These are phyloP conservation scores for Hymenoscyphus infarciens DNA, from an alignment of 2,329 filamentous ascomycete species.

Conservation along the genomic window DNA sequence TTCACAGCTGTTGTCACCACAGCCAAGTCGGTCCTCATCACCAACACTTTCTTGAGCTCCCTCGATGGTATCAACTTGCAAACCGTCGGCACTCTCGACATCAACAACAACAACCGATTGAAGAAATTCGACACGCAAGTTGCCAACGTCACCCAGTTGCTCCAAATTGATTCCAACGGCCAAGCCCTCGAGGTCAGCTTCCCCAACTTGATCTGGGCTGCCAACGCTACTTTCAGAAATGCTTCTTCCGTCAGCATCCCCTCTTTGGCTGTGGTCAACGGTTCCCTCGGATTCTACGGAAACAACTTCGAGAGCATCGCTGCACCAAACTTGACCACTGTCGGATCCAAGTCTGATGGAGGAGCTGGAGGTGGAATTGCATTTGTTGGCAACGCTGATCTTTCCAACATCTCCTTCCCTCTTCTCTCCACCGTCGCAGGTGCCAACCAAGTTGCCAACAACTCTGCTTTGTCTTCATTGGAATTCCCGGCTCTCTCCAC, in stretches of 20 bases:
- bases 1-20: conserved; percentile 61
- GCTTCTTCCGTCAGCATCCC: conserved; percentile 71
- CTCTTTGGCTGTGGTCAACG: conserved; percentile 67
- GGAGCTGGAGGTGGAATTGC: conserved; percentile 50
- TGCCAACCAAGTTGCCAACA: conserved; percentile 85
- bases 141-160: conserved; percentile 64
- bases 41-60: conserved; percentile 78
- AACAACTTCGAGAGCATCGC: conserved; percentile 64
- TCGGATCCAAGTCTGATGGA: conserved; percentile 40
- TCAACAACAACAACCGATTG: conserved; percentile 88
- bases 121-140: conserved; percentile 73
- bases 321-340: conserved; percentile 67
- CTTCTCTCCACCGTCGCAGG: conserved; percentile 65
- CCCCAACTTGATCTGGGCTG: conserved; percentile 72
- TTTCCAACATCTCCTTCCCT: conserved; percentile 74
- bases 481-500: conserved; percentile 65
- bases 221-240: conserved; percentile 80
- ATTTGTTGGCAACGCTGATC: conserved; percentile 58
- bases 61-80: conserved; percentile 79
- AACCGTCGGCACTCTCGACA: conserved; percentile 67
- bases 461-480: conserved; percentile 67
- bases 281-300: conserved; percentile 77
- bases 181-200: conserved; percentile 66
- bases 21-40: conserved; percentile 67
- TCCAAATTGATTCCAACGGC: conserved; percentile 80